Evolutionary conservation across 202 grass and related monocot genomes (phyloP), one percentile per base, ranked within the genome.

Genomic region (Setaria italica): DNA sequence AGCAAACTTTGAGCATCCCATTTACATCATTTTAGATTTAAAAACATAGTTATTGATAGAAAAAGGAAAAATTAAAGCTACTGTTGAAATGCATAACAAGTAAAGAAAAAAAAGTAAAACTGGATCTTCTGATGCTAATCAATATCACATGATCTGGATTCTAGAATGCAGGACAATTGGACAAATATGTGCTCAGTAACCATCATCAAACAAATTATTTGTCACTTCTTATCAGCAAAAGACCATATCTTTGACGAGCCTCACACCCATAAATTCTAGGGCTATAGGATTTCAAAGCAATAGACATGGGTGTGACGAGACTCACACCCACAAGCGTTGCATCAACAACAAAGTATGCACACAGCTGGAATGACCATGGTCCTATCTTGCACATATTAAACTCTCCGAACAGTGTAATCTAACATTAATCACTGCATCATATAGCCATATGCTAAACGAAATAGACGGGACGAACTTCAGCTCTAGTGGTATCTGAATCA

Each of bases 401-500:
- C 45, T 72, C 48, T 49, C 10, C 4, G 16, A 78, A 19, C 15
- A 34, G 54, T 0, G 3, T 32, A 71, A 29, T 2, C 50, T 9
- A 54, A 15, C 10, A 67, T n/a, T 20, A 65, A 41, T 11, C 16
- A 34, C 34, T 42, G 58, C 59, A 90, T 68, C 34, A 74, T 69
- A 70, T 68, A 78, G 20, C 59, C 16, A 53, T 80, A 21, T 54
- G 13, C n/a, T 68, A 81, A 67, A 42, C 2, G 3, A 32, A 63
- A 83, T 21, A 42, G n/a, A 77, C n/a, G 7, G 62, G 11, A 70
- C 55, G 76, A 48, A 76, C 62, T 80, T 63, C 19, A 72, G 42
- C 83, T 82, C 54, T 64, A 80, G 19, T 10, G 47, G 63, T 65
- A 72, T 58, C 54, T 90, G 20, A 87, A 80, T 70, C 43, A 42